Conservation (phyloP, 108 stramenopile genomes). For the Seminavis robusta region DNA sequence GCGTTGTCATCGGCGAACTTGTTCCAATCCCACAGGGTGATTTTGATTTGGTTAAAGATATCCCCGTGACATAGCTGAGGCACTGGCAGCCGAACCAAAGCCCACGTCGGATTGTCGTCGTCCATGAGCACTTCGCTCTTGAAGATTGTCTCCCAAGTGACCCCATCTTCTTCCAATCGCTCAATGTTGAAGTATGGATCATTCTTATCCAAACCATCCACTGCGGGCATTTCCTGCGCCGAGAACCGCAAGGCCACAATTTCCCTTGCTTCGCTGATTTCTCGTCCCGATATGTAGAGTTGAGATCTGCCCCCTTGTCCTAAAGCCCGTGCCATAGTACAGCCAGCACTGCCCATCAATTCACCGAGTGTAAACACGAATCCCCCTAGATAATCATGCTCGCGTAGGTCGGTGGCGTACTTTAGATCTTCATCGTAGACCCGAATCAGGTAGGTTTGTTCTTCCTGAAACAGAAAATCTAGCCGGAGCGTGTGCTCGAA, state of each 20-base stretch:
- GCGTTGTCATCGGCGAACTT: conserved; percentile 27
- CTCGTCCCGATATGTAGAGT: conserved; percentile 31
- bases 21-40: conserved; percentile 56
- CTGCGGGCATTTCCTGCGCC: conserved; percentile 32
- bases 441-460: conserved; percentile 50
- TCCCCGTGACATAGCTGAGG: conserved; percentile 52
- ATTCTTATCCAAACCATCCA: too few species aligned
- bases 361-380: conserved; percentile 48
- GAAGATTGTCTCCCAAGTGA: conserved; percentile 56
- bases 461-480: conserved; percentile 47
- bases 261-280: conserved; percentile 40
- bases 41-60: conserved; percentile 46
- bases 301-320: conserved; percentile 24
- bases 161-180: conserved; percentile 47
- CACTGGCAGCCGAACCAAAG: conserved; percentile 38
- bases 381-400: conserved; percentile 60
- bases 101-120: conserved; percentile 47
- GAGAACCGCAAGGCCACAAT: conserved; percentile 50
- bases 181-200: conserved; percentile 46
- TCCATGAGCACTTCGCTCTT: conserved; percentile 51
- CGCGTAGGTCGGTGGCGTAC: conserved; percentile 39
- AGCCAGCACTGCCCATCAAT: conserved; percentile 53
- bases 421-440: conserved; percentile 60
- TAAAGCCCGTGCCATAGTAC: conserved; percentile 33
- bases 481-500: conserved; percentile 45